Evolutionary conservation across 257 asterid genomes (phyloP).

Genomic region (Penstemon eatonii): DNA sequence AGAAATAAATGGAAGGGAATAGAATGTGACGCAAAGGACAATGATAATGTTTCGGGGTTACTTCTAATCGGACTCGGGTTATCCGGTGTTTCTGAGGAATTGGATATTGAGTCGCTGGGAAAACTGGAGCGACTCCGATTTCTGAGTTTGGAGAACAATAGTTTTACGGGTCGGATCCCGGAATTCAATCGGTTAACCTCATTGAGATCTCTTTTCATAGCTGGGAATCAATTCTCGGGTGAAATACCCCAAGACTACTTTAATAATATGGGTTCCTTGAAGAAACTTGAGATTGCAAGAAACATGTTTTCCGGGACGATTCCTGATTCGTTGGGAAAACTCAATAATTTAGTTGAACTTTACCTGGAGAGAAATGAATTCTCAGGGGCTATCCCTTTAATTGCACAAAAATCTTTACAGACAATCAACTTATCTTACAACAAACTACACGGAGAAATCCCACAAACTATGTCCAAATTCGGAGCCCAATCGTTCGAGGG

Average conservation of each 20-base stretch:
- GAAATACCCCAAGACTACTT: conserved; percentile 54
- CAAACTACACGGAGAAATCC: conserved; percentile 70
- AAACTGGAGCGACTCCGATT: conserved; percentile 48
- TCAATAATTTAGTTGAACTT: conserved; percentile 39
- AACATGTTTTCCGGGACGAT: conserved; percentile 64
- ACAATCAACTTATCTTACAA: conserved; percentile 48
- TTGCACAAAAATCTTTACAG: conserved; percentile 45
- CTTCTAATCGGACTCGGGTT: conserved; percentile 49
- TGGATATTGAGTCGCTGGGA: conserved; percentile 39
- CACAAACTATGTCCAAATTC: conserved; percentile 50
- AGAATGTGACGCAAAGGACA: conserved; percentile 41
- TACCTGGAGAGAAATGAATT: conserved; percentile 54
- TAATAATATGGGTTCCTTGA: conserved; percentile 48
- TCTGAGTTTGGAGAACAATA: conserved; percentile 57
- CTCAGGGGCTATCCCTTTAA: conserved; percentile 55
- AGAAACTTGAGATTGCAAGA: conserved; percentile 45
- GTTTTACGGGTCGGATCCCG: conserved; percentile 60
- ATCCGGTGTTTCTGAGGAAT: conserved; percentile 37
- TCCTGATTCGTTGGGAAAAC: conserved; percentile 48
- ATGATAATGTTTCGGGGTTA: conserved; percentile 38
- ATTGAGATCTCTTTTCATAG: conserved; percentile 46
- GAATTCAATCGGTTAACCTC: conserved; percentile 53
- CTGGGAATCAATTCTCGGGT: conserved; percentile 56
- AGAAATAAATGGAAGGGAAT: conserved; percentile 60
- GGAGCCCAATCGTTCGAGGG: conserved; percentile 47